These are phyloP conservation scores for Leavenworthia alabamica DNA, from an alignment of 345 rosid genomes.

Conservation along the genomic window DNA sequence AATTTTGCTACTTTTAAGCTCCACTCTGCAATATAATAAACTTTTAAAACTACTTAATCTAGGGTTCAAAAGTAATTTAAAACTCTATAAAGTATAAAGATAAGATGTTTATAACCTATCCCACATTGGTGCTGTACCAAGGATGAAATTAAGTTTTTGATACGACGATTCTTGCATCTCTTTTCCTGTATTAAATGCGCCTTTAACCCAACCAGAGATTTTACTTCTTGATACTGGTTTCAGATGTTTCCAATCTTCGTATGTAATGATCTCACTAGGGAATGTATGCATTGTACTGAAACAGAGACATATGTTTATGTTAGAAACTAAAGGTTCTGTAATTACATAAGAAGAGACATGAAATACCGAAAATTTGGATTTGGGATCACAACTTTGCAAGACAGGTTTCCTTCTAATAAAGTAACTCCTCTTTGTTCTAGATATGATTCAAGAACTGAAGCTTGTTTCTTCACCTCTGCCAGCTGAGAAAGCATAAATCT, in stretches of 20 bases:
- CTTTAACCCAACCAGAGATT: slow-evolving; percentile 76
- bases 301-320: neutral
- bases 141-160: slow-evolving; percentile 62
- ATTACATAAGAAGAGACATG: neutral
- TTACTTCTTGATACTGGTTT: slow-evolving; percentile 53
- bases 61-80: neutral
- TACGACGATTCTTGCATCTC: slow-evolving; percentile 77
- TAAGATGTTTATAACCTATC: slow-evolving; percentile 67
- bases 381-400: slow-evolving; percentile 81
- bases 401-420: slow-evolving; percentile 65
- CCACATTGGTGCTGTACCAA: slow-evolving; percentile 88
- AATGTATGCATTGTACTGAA: slow-evolving; percentile 51
- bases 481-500: slow-evolving; percentile 38
- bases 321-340: neutral
- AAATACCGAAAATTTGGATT: slow-evolving; percentile 76
- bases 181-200: slow-evolving; percentile 62
- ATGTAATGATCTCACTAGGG: slow-evolving; percentile 64
- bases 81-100: slow-evolving; percentile 12
- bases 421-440: slow-evolving; percentile 82
- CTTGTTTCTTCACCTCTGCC: slow-evolving; percentile 49
- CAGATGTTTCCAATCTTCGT: slow-evolving; percentile 64
- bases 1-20: slow-evolving; percentile 66
- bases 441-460: slow-evolving; percentile 73
- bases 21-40: slow-evolving; percentile 49
- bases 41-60: neutral